A percentile compares a stretch with the other conserved stretches of the same genome.
Conservation (phyloP, 2,329 filamentous ascomycete genomes). For the Fonsecaea monophora region DNA sequence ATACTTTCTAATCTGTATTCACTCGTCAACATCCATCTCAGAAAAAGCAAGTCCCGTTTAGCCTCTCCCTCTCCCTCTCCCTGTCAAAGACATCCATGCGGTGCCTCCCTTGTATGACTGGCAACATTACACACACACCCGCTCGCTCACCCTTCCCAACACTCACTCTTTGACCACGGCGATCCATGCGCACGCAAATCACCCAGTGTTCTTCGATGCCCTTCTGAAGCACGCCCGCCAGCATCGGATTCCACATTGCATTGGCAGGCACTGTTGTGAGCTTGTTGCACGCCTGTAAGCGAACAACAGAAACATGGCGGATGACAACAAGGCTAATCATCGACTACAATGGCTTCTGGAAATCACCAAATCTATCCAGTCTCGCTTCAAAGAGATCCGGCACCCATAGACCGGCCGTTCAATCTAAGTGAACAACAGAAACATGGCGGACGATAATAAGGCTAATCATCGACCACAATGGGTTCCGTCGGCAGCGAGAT, state of each 20-base stretch:
- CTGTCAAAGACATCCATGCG: too few species aligned
- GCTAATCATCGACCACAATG: background rate
- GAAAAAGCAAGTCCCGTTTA: too few species aligned
- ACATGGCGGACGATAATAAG: background rate
- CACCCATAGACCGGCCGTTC: too few species aligned
- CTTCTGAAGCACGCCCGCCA: background rate
- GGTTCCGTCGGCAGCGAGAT: too few species aligned
- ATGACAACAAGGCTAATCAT: background rate
- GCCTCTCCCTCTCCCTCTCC: too few species aligned
- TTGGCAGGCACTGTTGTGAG: background rate
- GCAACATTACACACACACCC: background rate
- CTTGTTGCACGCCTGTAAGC: background rate
- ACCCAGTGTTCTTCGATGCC: background rate
- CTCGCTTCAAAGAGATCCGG: too few species aligned
- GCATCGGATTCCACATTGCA: background rate
- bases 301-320: background rate
- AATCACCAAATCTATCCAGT: too few species aligned
- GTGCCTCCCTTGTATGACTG: too few species aligned
- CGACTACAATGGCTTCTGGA: background rate
- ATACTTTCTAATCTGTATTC: too few species aligned
- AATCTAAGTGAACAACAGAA: background rate
- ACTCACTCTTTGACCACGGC: background rate
- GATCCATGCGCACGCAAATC: conserved; percentile 1
- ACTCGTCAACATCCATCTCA: too few species aligned
- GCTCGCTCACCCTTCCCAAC: too few species aligned